These are phyloP conservation scores for Fusarium denticulatum DNA, from an alignment of 2,329 filamentous ascomycete genomes.

Conservation along the genomic window DNA sequence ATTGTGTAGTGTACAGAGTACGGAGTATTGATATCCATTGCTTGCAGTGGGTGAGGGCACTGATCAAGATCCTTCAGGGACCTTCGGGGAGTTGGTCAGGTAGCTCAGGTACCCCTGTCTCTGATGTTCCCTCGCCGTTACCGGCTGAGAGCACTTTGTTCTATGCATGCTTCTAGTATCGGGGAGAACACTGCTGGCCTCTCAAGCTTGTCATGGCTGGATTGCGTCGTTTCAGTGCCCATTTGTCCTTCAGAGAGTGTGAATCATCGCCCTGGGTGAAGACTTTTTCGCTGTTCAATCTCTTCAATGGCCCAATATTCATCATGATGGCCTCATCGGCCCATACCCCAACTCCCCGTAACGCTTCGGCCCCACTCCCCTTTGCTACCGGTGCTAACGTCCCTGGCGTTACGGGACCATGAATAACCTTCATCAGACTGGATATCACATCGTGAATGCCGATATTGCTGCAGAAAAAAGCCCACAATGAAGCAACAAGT, in stretches of 20 bases:
- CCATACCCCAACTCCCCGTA: conserved; percentile 30
- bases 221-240: neutral
- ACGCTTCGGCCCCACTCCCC: conserved; percentile 24
- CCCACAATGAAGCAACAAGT: neutral
- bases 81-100: conserved; percentile 27
- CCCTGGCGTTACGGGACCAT: neutral
- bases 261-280: no score
- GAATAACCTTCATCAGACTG: neutral
- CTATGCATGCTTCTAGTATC: conserved; percentile 20
- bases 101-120: neutral
- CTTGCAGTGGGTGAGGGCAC: neutral
- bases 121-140: neutral
- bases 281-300: neutral
- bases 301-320: neutral
- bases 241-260: neutral
- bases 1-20: neutral
- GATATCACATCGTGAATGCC: neutral
- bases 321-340: conserved; percentile 25
- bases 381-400: conserved; percentile 12
- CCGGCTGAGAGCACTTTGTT: conserved; percentile 10
- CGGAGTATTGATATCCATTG: neutral
- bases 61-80: neutral
- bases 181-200: neutral
- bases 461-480: neutral
- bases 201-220: neutral